phyloP scores from a whole-genome alignment of 2,329 filamentous ascomycete species.

The Ophiostoma ips region DNA sequence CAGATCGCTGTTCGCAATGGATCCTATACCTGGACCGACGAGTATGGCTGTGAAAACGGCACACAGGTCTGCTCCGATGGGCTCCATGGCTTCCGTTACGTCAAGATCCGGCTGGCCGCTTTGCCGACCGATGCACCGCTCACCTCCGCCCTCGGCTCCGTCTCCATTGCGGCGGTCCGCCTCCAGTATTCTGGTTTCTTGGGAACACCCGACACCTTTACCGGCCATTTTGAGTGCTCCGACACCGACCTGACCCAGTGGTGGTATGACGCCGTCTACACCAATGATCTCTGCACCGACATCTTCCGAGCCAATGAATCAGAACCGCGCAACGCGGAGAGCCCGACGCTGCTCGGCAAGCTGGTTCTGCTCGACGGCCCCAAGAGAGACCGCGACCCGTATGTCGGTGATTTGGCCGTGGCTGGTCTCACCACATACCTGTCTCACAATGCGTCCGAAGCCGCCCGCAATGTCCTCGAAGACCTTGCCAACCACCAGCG shows the following conservation, averaged over 20 bases:
- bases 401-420: slow-evolving; percentile 37
- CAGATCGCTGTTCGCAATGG: slow-evolving; percentile 30
- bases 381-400: slow-evolving; percentile 38
- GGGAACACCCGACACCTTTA: slow-evolving; percentile 34
- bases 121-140: slow-evolving; percentile 29
- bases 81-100: slow-evolving; percentile 38
- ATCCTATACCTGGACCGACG: slow-evolving; percentile 31
- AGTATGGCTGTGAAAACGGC: slow-evolving; percentile 28
- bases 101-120: slow-evolving; percentile 33
- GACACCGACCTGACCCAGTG: slow-evolving; percentile 33
- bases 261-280: slow-evolving; percentile 41
- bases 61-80: slow-evolving; percentile 36
- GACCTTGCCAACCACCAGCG: slow-evolving; percentile 36
- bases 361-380: slow-evolving; percentile 35
- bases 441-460: slow-evolving; percentile 27
- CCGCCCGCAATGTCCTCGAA: slow-evolving; percentile 32
- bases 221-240: slow-evolving; percentile 38
- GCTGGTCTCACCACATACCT: slow-evolving; percentile 33
- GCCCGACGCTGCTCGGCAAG: slow-evolving; percentile 29
- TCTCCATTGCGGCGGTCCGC: slow-evolving; percentile 28
- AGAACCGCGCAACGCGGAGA: slow-evolving; percentile 31
- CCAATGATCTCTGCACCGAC: slow-evolving; percentile 34
- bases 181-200: slow-evolving; percentile 31
- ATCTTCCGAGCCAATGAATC: slow-evolving; percentile 32
- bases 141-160: slow-evolving; percentile 27